phyloP scores from a whole-genome alignment of 495 filamentous ascomycete species.

The Hypoxylon rickii region DNA sequence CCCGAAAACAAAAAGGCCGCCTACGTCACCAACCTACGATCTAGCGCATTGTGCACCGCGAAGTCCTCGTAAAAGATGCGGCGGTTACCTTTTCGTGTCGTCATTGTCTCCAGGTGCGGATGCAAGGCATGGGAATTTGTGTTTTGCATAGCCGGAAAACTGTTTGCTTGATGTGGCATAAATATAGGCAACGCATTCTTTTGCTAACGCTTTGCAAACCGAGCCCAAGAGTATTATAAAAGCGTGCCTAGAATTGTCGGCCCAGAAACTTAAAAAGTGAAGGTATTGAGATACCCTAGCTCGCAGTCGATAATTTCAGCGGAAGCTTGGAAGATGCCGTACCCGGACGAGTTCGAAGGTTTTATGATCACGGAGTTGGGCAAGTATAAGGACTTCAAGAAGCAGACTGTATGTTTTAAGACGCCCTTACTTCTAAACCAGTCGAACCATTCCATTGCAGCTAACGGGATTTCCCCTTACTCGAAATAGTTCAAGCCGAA shows the following conservation, averaged over 20 bases:
- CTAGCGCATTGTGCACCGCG: not conserved
- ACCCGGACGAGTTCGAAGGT: constrained; percentile 77
- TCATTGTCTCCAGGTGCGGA: no score
- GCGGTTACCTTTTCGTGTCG: constrained; percentile 7
- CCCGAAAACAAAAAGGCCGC: not conserved
- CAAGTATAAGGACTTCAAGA: constrained; percentile 66
- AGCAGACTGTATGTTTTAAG: constrained; percentile 58
- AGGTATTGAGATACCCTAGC: no score
- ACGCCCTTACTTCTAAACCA: not conserved
- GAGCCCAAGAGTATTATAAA: no score
- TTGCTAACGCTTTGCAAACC: no score
- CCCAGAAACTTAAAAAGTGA: no score
- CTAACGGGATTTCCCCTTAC: not conserved
- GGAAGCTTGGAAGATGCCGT: constrained; percentile 60
- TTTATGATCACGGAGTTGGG: constrained; percentile 69
- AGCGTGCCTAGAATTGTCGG: no score
- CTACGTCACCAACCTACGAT: constrained; percentile 6
- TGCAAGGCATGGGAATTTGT: no score
- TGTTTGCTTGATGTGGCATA: no score
- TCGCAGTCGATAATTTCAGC: no score
- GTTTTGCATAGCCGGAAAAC: no score
- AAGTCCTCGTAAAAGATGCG: not conserved
- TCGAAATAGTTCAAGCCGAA: constrained; percentile 76
- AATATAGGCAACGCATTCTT: not conserved
- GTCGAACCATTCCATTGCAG: not conserved